A percentile compares a stretch with the other conserved stretches of the same genome.
Evolutionary conservation across 129 eudicot species (phyloP).

Genomic region (Oenanthe sinensis): DNA sequence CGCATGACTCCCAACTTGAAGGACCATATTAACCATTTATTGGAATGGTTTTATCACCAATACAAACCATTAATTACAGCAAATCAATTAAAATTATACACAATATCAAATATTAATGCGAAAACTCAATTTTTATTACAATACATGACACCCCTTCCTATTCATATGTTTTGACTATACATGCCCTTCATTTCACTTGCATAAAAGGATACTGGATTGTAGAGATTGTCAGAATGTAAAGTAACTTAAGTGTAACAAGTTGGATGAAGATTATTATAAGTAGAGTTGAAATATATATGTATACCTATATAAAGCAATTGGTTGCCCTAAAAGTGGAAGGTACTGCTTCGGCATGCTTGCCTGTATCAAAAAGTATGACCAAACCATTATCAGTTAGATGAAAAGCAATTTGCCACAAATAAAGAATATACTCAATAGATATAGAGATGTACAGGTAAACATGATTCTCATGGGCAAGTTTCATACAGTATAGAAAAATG

Average conservation of each 20-base stretch:
- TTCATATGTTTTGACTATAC: neutral
- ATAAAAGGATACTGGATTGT: neutral
- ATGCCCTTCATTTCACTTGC: neutral
- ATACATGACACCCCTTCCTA: neutral
- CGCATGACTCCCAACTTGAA: neutral
- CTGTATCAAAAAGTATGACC: slow-evolving; percentile 37
- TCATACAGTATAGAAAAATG: neutral
- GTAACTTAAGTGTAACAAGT: neutral
- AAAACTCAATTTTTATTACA: neutral
- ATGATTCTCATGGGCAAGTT: neutral
- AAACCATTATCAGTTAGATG: slow-evolving; percentile 11
- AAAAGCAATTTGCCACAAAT: neutral
- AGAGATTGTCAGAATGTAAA: neutral
- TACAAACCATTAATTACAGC: neutral
- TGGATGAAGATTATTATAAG: neutral
- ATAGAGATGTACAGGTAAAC: neutral
- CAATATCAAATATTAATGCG: neutral
- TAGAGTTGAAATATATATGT: slow-evolving; percentile 15
- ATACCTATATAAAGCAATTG: slow-evolving; percentile 96
- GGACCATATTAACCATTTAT: no score
- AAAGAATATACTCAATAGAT: neutral
- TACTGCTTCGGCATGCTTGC: slow-evolving; percentile 99
- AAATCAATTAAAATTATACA: neutral
- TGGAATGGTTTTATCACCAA: neutral
- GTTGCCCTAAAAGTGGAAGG: slow-evolving; percentile 95